Conservation (phyloP, 2,329 filamentous ascomycete species). For the Aureobasidium subglaciale region DNA sequence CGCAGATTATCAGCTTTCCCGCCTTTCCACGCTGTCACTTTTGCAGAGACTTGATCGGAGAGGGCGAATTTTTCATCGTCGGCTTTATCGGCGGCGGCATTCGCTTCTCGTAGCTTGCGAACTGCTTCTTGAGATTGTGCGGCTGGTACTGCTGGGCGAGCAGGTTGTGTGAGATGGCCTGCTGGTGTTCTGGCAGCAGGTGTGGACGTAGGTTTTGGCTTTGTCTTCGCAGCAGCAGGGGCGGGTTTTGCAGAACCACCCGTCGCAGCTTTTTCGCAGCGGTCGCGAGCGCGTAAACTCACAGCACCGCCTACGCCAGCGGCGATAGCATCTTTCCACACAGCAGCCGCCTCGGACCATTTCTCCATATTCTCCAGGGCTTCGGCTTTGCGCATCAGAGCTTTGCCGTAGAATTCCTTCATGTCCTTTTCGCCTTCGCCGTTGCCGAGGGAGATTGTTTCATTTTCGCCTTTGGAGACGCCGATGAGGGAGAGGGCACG, state of each 20-base stretch:
- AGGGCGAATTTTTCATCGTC: slow-evolving; percentile 93
- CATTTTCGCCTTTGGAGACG: slow-evolving; percentile 66
- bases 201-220: slow-evolving; percentile 16
- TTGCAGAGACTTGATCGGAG: slow-evolving; percentile 75
- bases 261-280: slow-evolving; percentile 73
- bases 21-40: slow-evolving; percentile 72
- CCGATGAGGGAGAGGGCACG: slow-evolving; percentile 74
- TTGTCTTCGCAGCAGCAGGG: not conserved
- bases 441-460: slow-evolving; percentile 63
- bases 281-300: slow-evolving; percentile 75
- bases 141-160: slow-evolving; percentile 25
- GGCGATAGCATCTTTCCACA: slow-evolving; percentile 80
- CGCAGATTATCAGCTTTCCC: slow-evolving; percentile 90
- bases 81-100: slow-evolving; percentile 73
- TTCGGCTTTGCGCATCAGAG: slow-evolving; percentile 88
- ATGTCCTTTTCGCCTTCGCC: slow-evolving; percentile 65
- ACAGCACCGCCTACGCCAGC: slow-evolving; percentile 77
- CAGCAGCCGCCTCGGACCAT: slow-evolving; percentile 73
- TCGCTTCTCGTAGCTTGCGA: slow-evolving; percentile 70
- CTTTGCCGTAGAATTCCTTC: slow-evolving; percentile 89
- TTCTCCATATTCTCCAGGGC: slow-evolving; percentile 92
- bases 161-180: not conserved
- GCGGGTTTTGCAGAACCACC: slow-evolving; percentile 51
- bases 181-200: slow-evolving; percentile 12
- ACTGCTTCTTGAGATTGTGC: slow-evolving; percentile 61